These are phyloP conservation scores for Vaccinium vitisidaea DNA, from an alignment of 148 eudicot species.

Conservation along the genomic window DNA sequence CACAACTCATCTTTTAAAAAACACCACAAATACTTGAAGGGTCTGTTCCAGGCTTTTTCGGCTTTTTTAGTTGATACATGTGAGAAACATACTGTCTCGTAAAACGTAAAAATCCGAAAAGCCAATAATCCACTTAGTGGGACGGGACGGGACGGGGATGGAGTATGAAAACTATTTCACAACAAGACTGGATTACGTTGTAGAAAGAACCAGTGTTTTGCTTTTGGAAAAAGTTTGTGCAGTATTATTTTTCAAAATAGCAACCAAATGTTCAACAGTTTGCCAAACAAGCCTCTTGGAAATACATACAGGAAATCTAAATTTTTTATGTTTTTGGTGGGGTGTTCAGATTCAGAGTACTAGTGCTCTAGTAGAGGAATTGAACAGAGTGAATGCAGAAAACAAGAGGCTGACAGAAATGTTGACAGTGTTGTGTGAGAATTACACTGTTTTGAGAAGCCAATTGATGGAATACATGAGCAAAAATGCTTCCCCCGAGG, in stretches of 20 bases:
- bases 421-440: constrained; percentile 71
- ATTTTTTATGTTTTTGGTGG: not conserved
- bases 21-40: no score
- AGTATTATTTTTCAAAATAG: not conserved
- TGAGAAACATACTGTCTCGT: no score
- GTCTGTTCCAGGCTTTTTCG: no score
- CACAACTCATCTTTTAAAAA: no score
- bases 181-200: no score
- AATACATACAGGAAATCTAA: not conserved
- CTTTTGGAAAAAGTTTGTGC: no score
- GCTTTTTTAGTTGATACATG: no score
- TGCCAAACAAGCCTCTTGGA: not conserved
- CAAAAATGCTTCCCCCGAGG: constrained; percentile 19
- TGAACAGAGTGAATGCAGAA: constrained; percentile 69
- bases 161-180: no score
- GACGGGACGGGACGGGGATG: no score
- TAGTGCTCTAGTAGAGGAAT: constrained; percentile 56
- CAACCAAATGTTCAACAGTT: not conserved
- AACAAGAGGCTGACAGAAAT: constrained; percentile 81
- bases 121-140: no score
- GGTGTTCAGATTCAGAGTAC: constrained; percentile 37
- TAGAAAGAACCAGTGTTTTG: no score
- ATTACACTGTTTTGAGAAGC: constrained; percentile 64
- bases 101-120: no score
- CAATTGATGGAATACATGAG: constrained; percentile 55